Percentiles rank a stretch among this genome's conserved stretches.
Evolutionary conservation across 371 early-diverging fungal species (phyloP).

Genomic region (Caulochytrium protostelioides): DNA sequence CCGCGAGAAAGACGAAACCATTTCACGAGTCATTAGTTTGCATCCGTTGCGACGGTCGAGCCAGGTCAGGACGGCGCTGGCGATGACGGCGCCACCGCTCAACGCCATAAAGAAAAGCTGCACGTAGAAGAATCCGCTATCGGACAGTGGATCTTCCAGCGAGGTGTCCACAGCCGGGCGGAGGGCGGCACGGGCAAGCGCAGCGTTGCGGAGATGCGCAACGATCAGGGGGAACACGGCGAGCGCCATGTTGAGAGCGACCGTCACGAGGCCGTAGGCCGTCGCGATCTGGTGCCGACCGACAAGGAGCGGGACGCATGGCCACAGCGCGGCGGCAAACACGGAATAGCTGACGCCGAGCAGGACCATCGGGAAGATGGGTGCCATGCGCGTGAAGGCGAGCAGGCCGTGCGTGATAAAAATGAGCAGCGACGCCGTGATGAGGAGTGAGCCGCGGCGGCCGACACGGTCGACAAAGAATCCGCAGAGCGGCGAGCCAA

Average conservation of each 20-base stretch:
- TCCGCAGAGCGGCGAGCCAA: conserved; percentile 32
- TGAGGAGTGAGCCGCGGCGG: conserved; percentile 19
- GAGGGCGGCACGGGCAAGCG: too few species aligned
- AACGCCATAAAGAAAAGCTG: conserved; percentile 8
- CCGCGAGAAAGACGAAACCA: not conserved
- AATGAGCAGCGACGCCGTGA: conserved; percentile 21
- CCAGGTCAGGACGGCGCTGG: not conserved
- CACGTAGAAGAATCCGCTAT: conserved; percentile 4
- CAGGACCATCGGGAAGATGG: conserved; percentile 19
- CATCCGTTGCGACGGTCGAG: not conserved
- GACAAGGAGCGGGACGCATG: conserved; percentile 32
- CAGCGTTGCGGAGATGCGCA: conserved; percentile 9
- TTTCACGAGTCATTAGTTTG: not conserved
- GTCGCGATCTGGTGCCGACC: conserved; percentile 16
- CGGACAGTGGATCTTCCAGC: too few species aligned
- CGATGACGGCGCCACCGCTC: not conserved
- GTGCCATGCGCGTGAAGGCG: conserved; percentile 16
- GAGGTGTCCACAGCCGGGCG: too few species aligned
- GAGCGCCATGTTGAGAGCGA: conserved; percentile 22
- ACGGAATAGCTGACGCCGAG: conserved; percentile 30
- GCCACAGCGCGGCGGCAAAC: conserved; percentile 32
- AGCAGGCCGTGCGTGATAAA: conserved; percentile 19
- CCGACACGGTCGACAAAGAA: conserved; percentile 27
- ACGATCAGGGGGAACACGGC: conserved; percentile 24
- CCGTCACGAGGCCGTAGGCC: conserved; percentile 16